Evolutionary conservation across 179 eudicot genomes (phyloP).

Genomic region (Sideroxylon spinosum): DNA sequence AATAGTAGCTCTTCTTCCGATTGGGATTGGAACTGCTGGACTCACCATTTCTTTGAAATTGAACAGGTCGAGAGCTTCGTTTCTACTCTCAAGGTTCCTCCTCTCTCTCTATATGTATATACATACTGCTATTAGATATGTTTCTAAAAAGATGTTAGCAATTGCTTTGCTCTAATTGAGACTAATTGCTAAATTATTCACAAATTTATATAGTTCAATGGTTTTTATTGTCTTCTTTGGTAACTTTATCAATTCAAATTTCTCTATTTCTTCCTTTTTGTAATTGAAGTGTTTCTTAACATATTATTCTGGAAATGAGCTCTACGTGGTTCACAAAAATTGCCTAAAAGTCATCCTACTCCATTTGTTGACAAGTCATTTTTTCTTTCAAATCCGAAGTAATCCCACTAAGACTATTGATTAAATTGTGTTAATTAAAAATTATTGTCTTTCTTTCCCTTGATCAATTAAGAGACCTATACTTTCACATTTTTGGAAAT

Average conservation of each 20-base stretch:
- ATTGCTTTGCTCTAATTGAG: not conserved
- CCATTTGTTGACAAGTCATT: not conserved
- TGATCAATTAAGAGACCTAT: not conserved
- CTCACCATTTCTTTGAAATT: conserved; percentile 71
- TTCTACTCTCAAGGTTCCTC: conserved; percentile 71
- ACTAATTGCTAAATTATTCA: not conserved
- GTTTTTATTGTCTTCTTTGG: not conserved
- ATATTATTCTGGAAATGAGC: not conserved
- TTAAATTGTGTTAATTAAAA: too few species aligned
- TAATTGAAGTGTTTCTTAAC: not conserved
- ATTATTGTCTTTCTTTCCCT: too few species aligned
- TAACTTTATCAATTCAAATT: not conserved
- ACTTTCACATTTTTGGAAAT: not conserved
- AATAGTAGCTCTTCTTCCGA: conserved; percentile 23
- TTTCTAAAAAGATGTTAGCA: not conserved
- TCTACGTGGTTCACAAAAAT: not conserved
- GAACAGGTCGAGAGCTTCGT: conserved; percentile 74
- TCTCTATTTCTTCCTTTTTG: not conserved
- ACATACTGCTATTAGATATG: not conserved
- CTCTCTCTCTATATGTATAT: not conserved
- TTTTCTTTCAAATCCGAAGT: too few species aligned
- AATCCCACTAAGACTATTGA: too few species aligned
- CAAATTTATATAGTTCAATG: not conserved
- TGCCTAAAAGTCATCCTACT: not conserved
- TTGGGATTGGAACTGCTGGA: conserved; percentile 97